Evolutionary conservation across 305 asterid species (phyloP), one percentile per base, ranked within the genome.

Genomic region (Fraxinus angustifolia): DNA sequence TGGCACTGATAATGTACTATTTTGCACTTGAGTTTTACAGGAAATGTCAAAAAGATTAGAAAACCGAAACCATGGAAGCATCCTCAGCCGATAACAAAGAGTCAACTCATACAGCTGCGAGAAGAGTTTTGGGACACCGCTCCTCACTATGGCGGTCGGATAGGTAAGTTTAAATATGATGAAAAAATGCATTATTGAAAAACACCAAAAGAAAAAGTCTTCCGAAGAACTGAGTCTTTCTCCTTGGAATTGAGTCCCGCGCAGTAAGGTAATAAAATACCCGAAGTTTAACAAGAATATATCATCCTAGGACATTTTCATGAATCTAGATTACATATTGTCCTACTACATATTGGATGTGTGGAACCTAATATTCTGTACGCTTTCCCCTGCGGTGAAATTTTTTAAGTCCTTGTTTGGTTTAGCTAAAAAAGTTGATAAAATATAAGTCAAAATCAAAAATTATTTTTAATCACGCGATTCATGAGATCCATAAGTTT

Each of bases 101-200:
- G 95, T 85, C 97, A 94, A 90, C 91, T 94, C 34, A 83, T 91
- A 83, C 97, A 93, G 82, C 87, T 93, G 48, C 84, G 93, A 53
- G 97, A 94, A 56, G 97, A 94, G 91, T 93, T 94, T 70, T 94
- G 97, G 98, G 97, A 94, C 85, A 93, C 98, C 81, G 95, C 97
- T 78, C 97, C 98, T 76, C 97, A 93, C 87, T 88, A 94, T 83
- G 97, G 98, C 71, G 98, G 98, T 35, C 87, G 84, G 68, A 92
- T 91, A 88, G 97, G 98, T 93, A 85, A 35, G 30, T 12, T 14
- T 79, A 67, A 17, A 34, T 50, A 0, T 34, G 40, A 62, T 6
- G 56, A 23, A 17, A 71, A 35, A 78, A 8, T 19, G 74, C 40
- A 72, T 8, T 28, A 14, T 45, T 1, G 38, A 28, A 8, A 56